Base-by-base conservation (phyloP, 2,329 filamentous ascomycete genomes). In the Arthrinium puccinioides region DNA sequence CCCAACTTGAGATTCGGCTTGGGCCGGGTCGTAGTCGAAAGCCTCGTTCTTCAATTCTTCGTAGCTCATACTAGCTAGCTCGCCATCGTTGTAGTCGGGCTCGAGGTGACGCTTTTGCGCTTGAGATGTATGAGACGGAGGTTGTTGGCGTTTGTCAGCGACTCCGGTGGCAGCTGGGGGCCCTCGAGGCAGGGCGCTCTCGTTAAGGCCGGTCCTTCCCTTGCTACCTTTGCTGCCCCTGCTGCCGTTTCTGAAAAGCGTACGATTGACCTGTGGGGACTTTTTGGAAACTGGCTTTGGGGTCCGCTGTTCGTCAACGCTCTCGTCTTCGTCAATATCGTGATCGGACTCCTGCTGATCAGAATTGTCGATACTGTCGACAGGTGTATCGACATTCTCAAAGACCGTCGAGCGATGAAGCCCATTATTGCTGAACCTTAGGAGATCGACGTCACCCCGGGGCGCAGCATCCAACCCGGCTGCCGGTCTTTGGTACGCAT, bases 11-110 rank as follows among this genome's bases (percentile, higher is more conserved):
- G 48, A 53, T 37, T 63, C 56, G n/a, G 62, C 62, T 37, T 66
- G 64, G 32, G 70, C 61, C 4, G 74, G 74, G 44, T 78, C 74
- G 41, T 69, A 68, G 49, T 79, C 75, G 44, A 79, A 79, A 1
- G 66, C 62, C 46, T 79, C 70, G 3, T 60, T 56, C 36, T 60
- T 64, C 10, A 79, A 59, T 21, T 71, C 63, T 3, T 62, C 45
- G 51, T 69, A 79, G 29, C 62, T 62, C 75, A 79, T 79, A 9
- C 55, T 53, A 42, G 64, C 63, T n/a, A 79, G 61, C 27, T 66
- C 62, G 29, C 65, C 66, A 50, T 79, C 75, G 42, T 77, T 71
- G 44, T 79, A 79, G 50, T 79, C 75, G 21, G 66, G 60, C 18
- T 56, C 54, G 33, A 50, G 47, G 15, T 44, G 43, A 19, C 53